Evolutionary conservation across 2,329 filamentous ascomycete genomes (phyloP).

Genomic region (Neonectria faginata): DNA sequence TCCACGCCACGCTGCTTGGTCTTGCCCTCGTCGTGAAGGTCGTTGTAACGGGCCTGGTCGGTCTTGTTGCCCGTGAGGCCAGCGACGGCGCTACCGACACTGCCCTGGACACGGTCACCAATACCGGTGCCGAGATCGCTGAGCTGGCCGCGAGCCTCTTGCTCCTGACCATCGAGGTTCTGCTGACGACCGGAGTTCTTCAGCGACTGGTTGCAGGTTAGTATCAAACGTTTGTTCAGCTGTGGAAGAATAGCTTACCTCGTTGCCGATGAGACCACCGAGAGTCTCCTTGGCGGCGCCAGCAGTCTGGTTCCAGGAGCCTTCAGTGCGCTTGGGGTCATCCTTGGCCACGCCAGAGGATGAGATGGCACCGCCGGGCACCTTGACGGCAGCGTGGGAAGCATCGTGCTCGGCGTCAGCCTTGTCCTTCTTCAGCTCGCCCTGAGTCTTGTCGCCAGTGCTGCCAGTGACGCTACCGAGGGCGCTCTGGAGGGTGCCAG

Average conservation of each 20-base stretch:
- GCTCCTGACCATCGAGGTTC: slow-evolving; percentile 81
- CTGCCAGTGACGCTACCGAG: slow-evolving; percentile 80
- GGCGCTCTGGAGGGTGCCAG: slow-evolving; percentile 77
- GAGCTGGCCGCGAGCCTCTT: slow-evolving; percentile 86
- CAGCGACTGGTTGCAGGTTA: slow-evolving; percentile 61
- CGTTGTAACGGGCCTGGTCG: slow-evolving; percentile 73
- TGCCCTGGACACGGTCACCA: slow-evolving; percentile 74
- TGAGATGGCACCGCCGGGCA: slow-evolving; percentile 78
- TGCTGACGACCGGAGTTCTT: slow-evolving; percentile 81
- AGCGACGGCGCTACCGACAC: slow-evolving; percentile 78
- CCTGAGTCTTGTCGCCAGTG: slow-evolving; percentile 73
- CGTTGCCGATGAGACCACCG: slow-evolving; percentile 79
- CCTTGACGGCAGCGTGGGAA: slow-evolving; percentile 79
- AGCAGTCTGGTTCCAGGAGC: slow-evolving; percentile 89
- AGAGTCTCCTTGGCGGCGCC: slow-evolving; percentile 86
- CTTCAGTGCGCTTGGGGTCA: slow-evolving; percentile 76
- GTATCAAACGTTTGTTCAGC: neutral
- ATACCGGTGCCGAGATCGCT: slow-evolving; percentile 77
- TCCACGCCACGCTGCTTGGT: slow-evolving; percentile 86
- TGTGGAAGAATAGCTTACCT: slow-evolving; percentile 58
- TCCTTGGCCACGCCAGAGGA: slow-evolving; percentile 78
- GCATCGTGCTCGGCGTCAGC: slow-evolving; percentile 76
- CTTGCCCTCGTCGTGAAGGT: slow-evolving; percentile 85
- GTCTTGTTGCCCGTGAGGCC: slow-evolving; percentile 76
- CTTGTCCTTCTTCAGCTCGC: slow-evolving; percentile 72